Evolutionary conservation across 225 moss, liverwort and hornwort species (phyloP), one percentile per base, ranked within the genome.

Genomic region (Thuidium tamariscinum): DNA sequence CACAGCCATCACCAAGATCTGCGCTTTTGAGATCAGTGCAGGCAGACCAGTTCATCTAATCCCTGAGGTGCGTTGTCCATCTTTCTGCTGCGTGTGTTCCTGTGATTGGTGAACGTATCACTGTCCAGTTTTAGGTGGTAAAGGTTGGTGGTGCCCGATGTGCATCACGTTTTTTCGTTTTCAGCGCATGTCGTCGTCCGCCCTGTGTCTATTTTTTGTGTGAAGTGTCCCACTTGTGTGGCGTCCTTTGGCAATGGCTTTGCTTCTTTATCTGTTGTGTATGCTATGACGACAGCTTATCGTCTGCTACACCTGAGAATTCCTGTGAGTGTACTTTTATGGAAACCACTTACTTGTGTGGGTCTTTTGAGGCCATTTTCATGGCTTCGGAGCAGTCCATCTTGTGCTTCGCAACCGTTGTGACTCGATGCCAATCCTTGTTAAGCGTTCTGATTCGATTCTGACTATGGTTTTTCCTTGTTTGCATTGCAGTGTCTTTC

Each of bases 1-100:
- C 63, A 96, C 99, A 87, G 99, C 95, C 72, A 93, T 97, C 71
- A 99, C 99, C 13, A 99, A 99, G 89, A 90, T 96, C 62, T 96
- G 93, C 71, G 92, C 96, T 60, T 97, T 95, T 87, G 97, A 99
- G 89, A 92, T 97, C n/a, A 85, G 88, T 77, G 93, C 93, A 54
- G 97, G 97, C 86, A 88, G 92, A 91, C 89, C 90, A 90, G 87
- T 96, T 60, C 90, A 94, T 60, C 92, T 97, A 32, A 89, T 92
- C 15, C 90, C 96, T 70, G 97, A 95, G 97, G 97, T 97, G 86
- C 67, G 10, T 74, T 87, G 21, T 78, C 57, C 42, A 60, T 46
- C 39, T 73, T 83, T 57, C 6, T 59, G 34, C n/a, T 72, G 51
- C 57, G 48, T 59, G 16, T 49, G 29, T 67, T 59, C 0, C 13